A percentile compares a stretch with the other conserved stretches of the same genome.
Evolutionary conservation across 1,139 yeast species (phyloP).

Genomic region (Blastobotrys malaysiensis): DNA sequence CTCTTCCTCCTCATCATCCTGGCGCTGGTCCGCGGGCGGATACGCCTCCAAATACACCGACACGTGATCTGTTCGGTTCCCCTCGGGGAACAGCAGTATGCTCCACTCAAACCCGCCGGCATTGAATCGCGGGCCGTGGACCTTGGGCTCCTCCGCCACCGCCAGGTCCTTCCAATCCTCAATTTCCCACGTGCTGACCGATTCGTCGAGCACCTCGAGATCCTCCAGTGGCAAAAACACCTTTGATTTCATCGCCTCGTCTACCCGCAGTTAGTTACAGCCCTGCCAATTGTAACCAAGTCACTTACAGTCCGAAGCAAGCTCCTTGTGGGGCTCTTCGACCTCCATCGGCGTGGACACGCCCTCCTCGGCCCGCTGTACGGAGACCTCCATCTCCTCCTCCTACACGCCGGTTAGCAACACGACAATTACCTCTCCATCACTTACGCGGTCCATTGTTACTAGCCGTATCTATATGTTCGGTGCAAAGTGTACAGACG

Average conservation of each 20-base stretch:
- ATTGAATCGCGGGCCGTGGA: slow-evolving; percentile 46
- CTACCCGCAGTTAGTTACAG: not conserved
- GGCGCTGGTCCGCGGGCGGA: slow-evolving; percentile 15
- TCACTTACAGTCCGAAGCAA: not conserved
- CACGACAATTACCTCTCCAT: not conserved
- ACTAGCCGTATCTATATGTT: not conserved
- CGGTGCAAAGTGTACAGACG: not conserved
- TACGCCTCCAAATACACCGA: slow-evolving; percentile 29
- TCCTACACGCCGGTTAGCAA: not conserved
- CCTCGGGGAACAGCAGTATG: slow-evolving; percentile 70
- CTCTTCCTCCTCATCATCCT: slow-evolving; percentile 29
- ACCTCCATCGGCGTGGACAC: not conserved
- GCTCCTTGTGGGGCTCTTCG: not conserved
- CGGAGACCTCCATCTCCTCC: not conserved
- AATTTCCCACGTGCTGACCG: slow-evolving; percentile 66
- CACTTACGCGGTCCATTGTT: not conserved
- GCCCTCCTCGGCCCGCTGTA: not conserved
- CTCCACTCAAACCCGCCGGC: slow-evolving; percentile 74
- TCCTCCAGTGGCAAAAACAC: slow-evolving; percentile 33
- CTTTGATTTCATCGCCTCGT: slow-evolving; percentile 26
- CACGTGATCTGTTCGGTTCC: slow-evolving; percentile 28
- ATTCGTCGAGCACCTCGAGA: slow-evolving; percentile 35
- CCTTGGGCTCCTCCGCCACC: slow-evolving; percentile 33
- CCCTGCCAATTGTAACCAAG: not conserved
- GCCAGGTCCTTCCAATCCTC: slow-evolving; percentile 54